phyloP scores from a whole-genome alignment of 345 rosid genomes.

The Noccaea bulbosa region DNA sequence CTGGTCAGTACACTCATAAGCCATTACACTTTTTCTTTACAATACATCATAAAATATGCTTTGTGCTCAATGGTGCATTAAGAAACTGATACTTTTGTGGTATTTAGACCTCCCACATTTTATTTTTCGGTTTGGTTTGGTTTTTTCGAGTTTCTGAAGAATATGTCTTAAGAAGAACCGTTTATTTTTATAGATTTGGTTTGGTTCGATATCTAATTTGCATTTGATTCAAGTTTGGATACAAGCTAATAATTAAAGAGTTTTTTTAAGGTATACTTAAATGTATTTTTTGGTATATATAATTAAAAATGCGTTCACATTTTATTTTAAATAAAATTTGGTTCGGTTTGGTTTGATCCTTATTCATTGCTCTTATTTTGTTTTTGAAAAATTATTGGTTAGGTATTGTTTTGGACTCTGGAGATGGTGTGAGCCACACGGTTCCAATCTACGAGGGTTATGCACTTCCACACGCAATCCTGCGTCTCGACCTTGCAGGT shows the following conservation, averaged over 20 bases:
- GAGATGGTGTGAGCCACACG: slow-evolving; percentile 75
- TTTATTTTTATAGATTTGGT: no score
- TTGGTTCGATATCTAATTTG: no score
- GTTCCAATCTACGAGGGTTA: slow-evolving; percentile 70
- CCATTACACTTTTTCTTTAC: neutral
- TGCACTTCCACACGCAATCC: slow-evolving; percentile 68
- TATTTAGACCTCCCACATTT: no score
- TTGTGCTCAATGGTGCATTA: neutral
- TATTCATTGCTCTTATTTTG: slow-evolving; percentile 13
- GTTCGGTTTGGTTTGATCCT: neutral
- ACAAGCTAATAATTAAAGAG: no score
- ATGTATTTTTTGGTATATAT: no score
- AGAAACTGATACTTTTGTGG: neutral
- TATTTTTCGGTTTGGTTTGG: no score
- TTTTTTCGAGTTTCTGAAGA: no score
- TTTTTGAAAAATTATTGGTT: neutral
- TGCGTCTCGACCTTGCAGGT: slow-evolving; percentile 67
- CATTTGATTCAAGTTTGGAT: no score
- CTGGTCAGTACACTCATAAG: slow-evolving; percentile 50
- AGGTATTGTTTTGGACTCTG: slow-evolving; percentile 72
- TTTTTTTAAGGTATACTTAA: no score
- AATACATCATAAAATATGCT: neutral
- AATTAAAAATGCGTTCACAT: no score
- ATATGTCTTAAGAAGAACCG: no score
- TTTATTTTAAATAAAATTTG: neutral